Base-by-base conservation (phyloP, 192 early-diverging fungal species). In the Anaeromyces robustus region DNA sequence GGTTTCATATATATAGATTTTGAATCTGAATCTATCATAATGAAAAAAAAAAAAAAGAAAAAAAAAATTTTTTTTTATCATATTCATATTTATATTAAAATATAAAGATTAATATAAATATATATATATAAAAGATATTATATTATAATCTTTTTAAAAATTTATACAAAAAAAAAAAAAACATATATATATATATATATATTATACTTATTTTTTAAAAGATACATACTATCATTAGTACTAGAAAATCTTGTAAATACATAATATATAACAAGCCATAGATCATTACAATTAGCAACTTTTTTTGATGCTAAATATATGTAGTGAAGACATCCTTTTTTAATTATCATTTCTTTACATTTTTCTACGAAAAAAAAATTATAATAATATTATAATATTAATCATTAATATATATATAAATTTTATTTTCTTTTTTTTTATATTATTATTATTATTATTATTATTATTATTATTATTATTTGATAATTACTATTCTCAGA, bases 401-500 rank as follows among this genome's bases (percentile, higher is more conserved):
- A 41, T 41, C 2, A 16, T 41, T 17, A 12, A 41, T 41, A 41
- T 9, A 16, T 41, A 41, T 1, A 41, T 4, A 41, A 41, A 16
- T 41, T 2, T 16, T 41, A 16, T 41, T 16, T 12, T 41, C 1
- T 16, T 12, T 41, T 41, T 16, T 16, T 41, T 7, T 16, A 12
- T 41, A 2, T 41, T 41, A 16, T 41, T 41, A 16, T 41, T 41
- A 16, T 2, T 16, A 41, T 34, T 34, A 34, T 34, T 34, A 14
- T 39, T 39, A 14, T 39, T 39, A 14, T 39, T 1, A 14, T 39
- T 12, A 14, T 14, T 39, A 14, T 14, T 39, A 14, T 39, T 39
- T 39, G 7, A 14, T 39, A 39, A 34, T 39, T 82, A 86, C 86
- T 83, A 30, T 84, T 82, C 43, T 87, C 86, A 16, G 83, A 81